Evolutionary conservation across 2,329 filamentous ascomycete genomes (phyloP), one percentile per base, ranked within the genome.

Genomic region (Fusarium odoratissimum): DNA sequence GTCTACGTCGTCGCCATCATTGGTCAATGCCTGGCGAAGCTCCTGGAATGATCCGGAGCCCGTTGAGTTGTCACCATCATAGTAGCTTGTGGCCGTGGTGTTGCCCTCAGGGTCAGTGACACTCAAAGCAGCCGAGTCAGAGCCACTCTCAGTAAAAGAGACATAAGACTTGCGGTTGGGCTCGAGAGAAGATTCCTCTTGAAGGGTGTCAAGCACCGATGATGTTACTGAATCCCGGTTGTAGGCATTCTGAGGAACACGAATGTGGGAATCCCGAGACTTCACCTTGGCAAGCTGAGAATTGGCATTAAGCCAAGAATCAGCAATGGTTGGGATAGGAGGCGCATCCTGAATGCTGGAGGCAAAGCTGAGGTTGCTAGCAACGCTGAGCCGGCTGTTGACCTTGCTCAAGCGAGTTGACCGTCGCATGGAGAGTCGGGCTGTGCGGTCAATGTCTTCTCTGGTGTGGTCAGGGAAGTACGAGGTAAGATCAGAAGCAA

Each of bases 391-490:
- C 35, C 95, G 93, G 81, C 94, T 97, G 74, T 97, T 95, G 74
- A 97, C 94, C 80, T 94, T 93, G 84, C 95, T 98, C 72, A 98
- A 87, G 59, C 96, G 92, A 59, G 93, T 94, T 44, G 95, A 98
- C 75, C 96, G 90, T 75, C 95, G 90, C 82, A 98, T 92, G 1
- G 95, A 98, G 82, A 98, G 90, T 54, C 96, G 93, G 71, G 97
- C 95, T 1, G 96, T 98, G 76, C 95, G 93, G 81, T 98, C 96
- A 79, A 99, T 98, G 76, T 97, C 94, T 80, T 97, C 95, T 62
- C 94, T 91, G 55, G 95, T 91, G 77, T 98, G 95, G 78, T 97
- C 95, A 0, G 96, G 96, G 87, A 99, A 99, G 85, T 98, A 99
- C 0, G 95, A 97, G 3, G 94, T 96, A 67, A 99, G 86, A 80